A percentile compares a stretch with the other conserved stretches of the same genome.
Evolutionary conservation across 768 basidiomycete species (phyloP).

Genomic region (Collybia nuda): DNA sequence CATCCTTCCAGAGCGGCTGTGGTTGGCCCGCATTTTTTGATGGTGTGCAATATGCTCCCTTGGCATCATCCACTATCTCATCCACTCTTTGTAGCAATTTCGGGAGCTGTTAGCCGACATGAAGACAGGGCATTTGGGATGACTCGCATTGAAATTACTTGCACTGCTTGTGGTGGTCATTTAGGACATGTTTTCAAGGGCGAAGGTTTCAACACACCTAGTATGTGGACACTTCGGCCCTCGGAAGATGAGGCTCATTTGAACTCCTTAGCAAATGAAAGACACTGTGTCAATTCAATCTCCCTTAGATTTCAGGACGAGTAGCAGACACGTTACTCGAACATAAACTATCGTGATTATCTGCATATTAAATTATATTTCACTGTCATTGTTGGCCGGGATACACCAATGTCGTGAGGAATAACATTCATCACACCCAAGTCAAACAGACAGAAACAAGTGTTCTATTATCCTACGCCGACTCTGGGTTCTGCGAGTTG

Average conservation of each 20-base stretch:
- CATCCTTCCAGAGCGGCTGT: slow-evolving; percentile 63
- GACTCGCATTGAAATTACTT: slow-evolving; percentile 83
- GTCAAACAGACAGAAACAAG: slow-evolving; percentile 4
- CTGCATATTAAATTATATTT: neutral
- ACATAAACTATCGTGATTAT: neutral
- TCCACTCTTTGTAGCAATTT: slow-evolving; percentile 57
- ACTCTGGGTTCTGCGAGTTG: slow-evolving; percentile 7
- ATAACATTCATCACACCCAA: neutral
- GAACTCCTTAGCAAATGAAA: slow-evolving; percentile 61
- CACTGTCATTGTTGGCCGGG: no score
- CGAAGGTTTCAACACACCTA: slow-evolving; percentile 79
- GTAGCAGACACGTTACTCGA: slow-evolving; percentile 17
- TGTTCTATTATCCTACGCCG: slow-evolving; percentile 13
- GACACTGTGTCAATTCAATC: slow-evolving; percentile 89
- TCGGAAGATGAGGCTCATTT: neutral
- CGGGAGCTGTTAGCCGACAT: slow-evolving; percentile 81
- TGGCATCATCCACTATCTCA: neutral
- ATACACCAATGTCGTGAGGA: no score
- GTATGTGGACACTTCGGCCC: slow-evolving; percentile 38
- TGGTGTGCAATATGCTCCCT: slow-evolving; percentile 38
- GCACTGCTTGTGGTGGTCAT: slow-evolving; percentile 89
- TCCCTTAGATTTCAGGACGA: slow-evolving; percentile 75
- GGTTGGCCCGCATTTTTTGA: slow-evolving; percentile 99
- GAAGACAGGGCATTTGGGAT: slow-evolving; percentile 69
- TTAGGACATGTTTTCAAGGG: slow-evolving; percentile 96